Base-by-base conservation (phyloP, 345 rosid genomes). In the Microcos paniculata region DNA sequence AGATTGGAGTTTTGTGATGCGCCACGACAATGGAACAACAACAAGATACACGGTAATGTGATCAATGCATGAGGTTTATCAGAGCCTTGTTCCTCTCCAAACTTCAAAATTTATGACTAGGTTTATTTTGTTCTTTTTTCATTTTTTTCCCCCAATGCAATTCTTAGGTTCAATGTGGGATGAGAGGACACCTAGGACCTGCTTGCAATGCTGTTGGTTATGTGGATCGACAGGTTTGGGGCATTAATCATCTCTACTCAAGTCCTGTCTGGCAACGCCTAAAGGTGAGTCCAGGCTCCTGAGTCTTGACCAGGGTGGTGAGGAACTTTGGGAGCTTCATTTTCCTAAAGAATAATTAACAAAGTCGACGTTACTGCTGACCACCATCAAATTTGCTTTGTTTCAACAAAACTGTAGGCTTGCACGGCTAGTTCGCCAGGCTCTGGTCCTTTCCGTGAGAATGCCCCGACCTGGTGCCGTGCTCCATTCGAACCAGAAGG, bases 401-500 rank as follows among this genome's bases (percentile, higher is more conserved):
- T 46, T 63, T n/a, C 15, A 33, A 48, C 12, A 26, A 74, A 70
- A 6, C 28, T 83, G 68, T 24, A 90, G 90, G 94, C 90, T 59
- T 90, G 94, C 77, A 88, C 92, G 31, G 73, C 79, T 79, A 85
- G 88, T 73, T 80, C 84, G 61, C 90, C 90, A 10, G 76, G 21
- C 67, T 68, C 87, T 3, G 88, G 91, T 40, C 84, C 83, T 48
- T 42, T 81, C 21, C 90, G 88, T 0, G 62, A 72, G 9, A 79
- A 83, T 77, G 94, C 92, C 31, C 91, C 91, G 8, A 48, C 0
- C 49, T 90, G 91, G 94, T 90, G 94, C 70, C 85, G 0, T 0
- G 92, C 73, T 53, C 94, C 94, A 49, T 90, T 84, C 23, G 92
- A 90, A 70, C 94, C 94, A 0, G 94, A 90, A 88, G 94, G 94